Percentiles rank a stretch among this genome's conserved stretches.
Conservation (phyloP, 73 alveolate genomes). For the Uronychia setigera region DNA sequence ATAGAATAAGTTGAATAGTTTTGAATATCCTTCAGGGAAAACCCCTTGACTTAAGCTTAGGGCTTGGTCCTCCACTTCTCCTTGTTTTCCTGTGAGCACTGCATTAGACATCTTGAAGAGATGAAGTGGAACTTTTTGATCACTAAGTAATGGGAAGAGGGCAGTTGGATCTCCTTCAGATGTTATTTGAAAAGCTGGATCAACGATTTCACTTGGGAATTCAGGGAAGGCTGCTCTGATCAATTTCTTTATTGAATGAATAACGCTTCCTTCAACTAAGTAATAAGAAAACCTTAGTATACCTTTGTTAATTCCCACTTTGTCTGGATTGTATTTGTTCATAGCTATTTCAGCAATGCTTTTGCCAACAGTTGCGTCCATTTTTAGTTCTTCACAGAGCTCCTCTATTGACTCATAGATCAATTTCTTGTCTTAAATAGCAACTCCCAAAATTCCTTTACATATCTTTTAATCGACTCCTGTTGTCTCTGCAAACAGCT, state of each 20-base stretch:
- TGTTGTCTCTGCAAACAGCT: neutral
- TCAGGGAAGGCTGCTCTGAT: conserved; percentile 11
- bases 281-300: neutral
- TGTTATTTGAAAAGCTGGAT: conserved; percentile 6
- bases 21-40: conserved; percentile 2
- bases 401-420: neutral
- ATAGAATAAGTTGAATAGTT: conserved; percentile 1
- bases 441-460: conserved; percentile 14
- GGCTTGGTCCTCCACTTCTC: neutral
- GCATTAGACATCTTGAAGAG: neutral
- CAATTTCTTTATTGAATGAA: conserved; percentile 21
- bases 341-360: conserved; percentile 13
- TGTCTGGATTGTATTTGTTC: conserved; percentile 32
- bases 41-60: neutral
- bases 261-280: conserved; percentile 9
- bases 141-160: neutral
- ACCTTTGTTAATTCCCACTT: conserved; percentile 12
- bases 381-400: conserved; percentile 4
- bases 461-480: conserved; percentile 13
- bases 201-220: conserved; percentile 15
- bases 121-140: neutral
- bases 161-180: conserved; percentile 41
- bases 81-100: neutral
- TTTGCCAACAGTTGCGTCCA: neutral
- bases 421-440: neutral